Percentiles rank a stretch among this genome's conserved stretches.
Conservation (phyloP, 805 yeast species). For the Candida verbasci region DNA sequence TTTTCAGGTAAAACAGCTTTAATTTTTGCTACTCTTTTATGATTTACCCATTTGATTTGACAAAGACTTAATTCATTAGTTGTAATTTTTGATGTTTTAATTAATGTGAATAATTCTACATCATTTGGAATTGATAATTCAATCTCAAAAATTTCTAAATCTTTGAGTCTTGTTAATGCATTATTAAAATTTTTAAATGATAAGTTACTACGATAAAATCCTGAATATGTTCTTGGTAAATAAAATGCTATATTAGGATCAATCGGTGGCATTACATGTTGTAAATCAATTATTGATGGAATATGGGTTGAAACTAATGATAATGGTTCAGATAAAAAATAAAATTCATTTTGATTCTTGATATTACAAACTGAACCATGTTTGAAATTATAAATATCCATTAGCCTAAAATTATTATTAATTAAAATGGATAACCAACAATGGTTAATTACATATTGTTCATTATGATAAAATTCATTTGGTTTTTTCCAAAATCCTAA, state of each 20-base stretch:
- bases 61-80: slow-evolving; percentile 57
- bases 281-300: slow-evolving; percentile 74
- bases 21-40: slow-evolving; percentile 62
- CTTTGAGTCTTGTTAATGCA: slow-evolving; percentile 67
- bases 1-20: slow-evolving; percentile 77
- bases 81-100: slow-evolving; percentile 48
- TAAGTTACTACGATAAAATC: slow-evolving; percentile 59
- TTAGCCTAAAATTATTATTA: slow-evolving; percentile 72
- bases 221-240: slow-evolving; percentile 83
- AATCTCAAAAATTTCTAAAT: slow-evolving; percentile 75
- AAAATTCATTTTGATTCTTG: slow-evolving; percentile 47
- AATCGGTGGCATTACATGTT: slow-evolving; percentile 81
- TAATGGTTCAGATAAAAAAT: slow-evolving; percentile 75
- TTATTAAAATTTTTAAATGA: slow-evolving; percentile 65
- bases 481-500: slow-evolving; percentile 84
- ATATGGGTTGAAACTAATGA: slow-evolving; percentile 79
- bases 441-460: slow-evolving; percentile 64
- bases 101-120: slow-evolving; percentile 60
- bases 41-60: slow-evolving; percentile 71
- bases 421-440: slow-evolving; percentile 81
- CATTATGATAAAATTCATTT: slow-evolving; percentile 49
- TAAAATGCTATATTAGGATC: slow-evolving; percentile 74
- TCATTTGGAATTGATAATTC: slow-evolving; percentile 68
- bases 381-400: slow-evolving; percentile 53
- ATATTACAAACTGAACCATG: slow-evolving; percentile 31